Evolutionary conservation across 192 early-diverging fungal species (phyloP).

Genomic region (Podila verticillata): DNA sequence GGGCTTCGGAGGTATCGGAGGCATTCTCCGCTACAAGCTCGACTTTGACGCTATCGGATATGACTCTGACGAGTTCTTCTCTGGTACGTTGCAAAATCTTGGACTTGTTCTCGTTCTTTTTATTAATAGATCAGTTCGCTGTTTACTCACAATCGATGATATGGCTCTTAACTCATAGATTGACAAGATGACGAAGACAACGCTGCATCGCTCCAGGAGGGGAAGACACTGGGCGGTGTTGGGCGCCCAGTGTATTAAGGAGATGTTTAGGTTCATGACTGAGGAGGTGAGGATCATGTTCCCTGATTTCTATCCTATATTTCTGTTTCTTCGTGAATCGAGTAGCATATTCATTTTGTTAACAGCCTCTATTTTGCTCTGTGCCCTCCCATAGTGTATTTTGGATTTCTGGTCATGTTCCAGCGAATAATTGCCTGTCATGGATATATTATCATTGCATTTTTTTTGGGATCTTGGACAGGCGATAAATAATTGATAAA

Average conservation of each 20-base stretch:
- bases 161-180: conserved; percentile 11
- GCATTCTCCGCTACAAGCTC: conserved; percentile 95
- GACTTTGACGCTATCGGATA: conserved; percentile 74
- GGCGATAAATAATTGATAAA: conserved; percentile 12
- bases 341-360: neutral
- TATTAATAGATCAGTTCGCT: too few species aligned
- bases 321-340: too few species aligned
- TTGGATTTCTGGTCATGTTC: too few species aligned
- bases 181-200: conserved; percentile 49
- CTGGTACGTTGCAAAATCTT: conserved; percentile 25
- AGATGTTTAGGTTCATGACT: conserved; percentile 27
- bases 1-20: conserved; percentile 99
- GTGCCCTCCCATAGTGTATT: too few species aligned
- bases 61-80: conserved; percentile 74
- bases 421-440: too few species aligned
- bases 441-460: conserved; percentile 2
- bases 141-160: too few species aligned
- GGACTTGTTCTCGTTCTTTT: neutral
- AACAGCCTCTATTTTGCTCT: conserved; percentile 8
- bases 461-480: neutral
- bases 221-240: conserved; percentile 39
- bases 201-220: conserved; percentile 56
- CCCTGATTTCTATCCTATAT: neutral
- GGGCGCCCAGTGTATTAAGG: conserved; percentile 39
- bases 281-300: conserved; percentile 37